A percentile compares a stretch with the other conserved stretches of the same genome.
phyloP scores from a whole-genome alignment of 208 protist genomes.

The Naegleria lovaniensis region DNA sequence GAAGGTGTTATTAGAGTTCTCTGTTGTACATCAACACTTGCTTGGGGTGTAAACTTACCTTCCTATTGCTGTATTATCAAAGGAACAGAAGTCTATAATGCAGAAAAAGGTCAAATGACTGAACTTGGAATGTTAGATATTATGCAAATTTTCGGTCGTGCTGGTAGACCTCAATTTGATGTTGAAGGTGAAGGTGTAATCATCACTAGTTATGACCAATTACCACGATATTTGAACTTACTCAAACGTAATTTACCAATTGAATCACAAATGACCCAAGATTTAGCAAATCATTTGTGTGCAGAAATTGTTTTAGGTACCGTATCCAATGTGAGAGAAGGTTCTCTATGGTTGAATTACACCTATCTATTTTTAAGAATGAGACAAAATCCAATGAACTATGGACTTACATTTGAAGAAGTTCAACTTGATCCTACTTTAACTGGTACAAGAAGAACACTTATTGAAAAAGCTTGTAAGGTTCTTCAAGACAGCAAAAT shows the following conservation, averaged over 20 bases:
- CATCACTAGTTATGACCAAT: slow-evolving; percentile 91
- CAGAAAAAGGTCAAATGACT: slow-evolving; percentile 82
- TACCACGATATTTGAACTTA: slow-evolving; percentile 86
- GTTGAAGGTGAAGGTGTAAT: slow-evolving; percentile 93
- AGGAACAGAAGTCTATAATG: slow-evolving; percentile 86
- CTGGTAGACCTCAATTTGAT: slow-evolving; percentile 97
- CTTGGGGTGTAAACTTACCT: slow-evolving; percentile 98
- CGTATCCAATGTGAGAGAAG: slow-evolving; percentile 88
- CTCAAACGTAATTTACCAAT: slow-evolving; percentile 90
- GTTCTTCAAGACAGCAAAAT: slow-evolving; percentile 56
- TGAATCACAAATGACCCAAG: slow-evolving; percentile 82
- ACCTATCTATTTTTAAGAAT: slow-evolving; percentile 96
- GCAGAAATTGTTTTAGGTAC: slow-evolving; percentile 95
- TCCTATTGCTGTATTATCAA: slow-evolving; percentile 98
- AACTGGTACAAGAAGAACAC: slow-evolving; percentile 30
- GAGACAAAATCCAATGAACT: slow-evolving; percentile 86
- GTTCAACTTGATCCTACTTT: slow-evolving; percentile 34
- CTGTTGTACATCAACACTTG: slow-evolving; percentile 96
- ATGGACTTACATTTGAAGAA: slow-evolving; percentile 65
- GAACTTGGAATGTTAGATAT: slow-evolving; percentile 97
- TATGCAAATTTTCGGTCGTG: slow-evolving; percentile 98
- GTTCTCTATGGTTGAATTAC: slow-evolving; percentile 89
- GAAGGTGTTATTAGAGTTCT: slow-evolving; percentile 87
- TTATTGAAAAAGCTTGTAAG: slow-evolving; percentile 50
- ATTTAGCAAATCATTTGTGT: slow-evolving; percentile 95